These are phyloP conservation scores for Hippophae tibetana DNA, from an alignment of 306 rosid genomes.

Conservation along the genomic window DNA sequence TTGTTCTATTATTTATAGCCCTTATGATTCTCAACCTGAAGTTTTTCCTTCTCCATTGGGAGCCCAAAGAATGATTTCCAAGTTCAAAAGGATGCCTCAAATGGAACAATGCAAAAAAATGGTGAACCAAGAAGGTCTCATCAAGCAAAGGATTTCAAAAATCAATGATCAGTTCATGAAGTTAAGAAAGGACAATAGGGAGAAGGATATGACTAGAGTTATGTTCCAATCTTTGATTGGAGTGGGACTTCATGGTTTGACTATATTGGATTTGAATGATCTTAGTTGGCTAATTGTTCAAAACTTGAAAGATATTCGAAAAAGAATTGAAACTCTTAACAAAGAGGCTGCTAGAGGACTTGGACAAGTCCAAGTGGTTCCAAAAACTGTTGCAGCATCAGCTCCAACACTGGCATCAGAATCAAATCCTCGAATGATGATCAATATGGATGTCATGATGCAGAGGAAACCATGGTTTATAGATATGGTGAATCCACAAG, in stretches of 20 bases:
- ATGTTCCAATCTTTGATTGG: conserved; percentile 22
- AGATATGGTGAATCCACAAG: no score
- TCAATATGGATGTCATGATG: no score
- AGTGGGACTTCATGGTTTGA: neutral
- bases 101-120: conserved; percentile 30
- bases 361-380: no score
- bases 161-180: conserved; percentile 22
- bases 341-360: neutral
- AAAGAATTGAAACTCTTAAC: conserved; percentile 2
- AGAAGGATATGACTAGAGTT: conserved; percentile 18
- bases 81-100: conserved; percentile 25
- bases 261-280: conserved; percentile 19
- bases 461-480: no score
- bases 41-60: conserved; percentile 39
- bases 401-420: no score
- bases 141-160: conserved; percentile 25
- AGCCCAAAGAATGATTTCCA: conserved; percentile 15
- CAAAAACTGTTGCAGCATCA: no score
- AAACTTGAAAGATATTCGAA: conserved; percentile 8
- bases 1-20: conserved; percentile 43
- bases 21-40: conserved; percentile 32
- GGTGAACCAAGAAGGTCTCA: conserved; percentile 29
- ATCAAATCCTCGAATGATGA: no score
- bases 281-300: conserved; percentile 23
- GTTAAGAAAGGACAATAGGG: conserved; percentile 18